Evolutionary conservation across 2,329 filamentous ascomycete species (phyloP).

Genomic region (Aspergillus tanneri): DNA sequence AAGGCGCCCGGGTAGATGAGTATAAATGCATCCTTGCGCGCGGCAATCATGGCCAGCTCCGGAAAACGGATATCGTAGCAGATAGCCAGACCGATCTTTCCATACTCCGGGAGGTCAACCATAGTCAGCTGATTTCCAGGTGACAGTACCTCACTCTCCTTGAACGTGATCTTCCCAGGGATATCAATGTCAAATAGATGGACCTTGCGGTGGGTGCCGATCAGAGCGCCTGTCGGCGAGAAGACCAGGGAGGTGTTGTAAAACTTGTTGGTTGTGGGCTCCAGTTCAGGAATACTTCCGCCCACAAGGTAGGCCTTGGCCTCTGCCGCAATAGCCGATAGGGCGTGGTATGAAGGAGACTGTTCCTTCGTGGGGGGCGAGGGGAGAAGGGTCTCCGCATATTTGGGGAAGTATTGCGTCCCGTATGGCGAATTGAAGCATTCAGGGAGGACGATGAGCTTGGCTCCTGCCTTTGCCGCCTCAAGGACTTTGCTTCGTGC

Average conservation of each 20-base stretch:
- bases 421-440: constrained; percentile 99
- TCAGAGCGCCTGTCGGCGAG: constrained; percentile 69
- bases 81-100: constrained; percentile 82
- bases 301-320: constrained; percentile 79
- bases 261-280: constrained; percentile 64
- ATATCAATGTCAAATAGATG: constrained; percentile 99
- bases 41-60: constrained; percentile 85
- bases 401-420: constrained; percentile 82
- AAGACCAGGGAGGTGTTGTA: constrained; percentile 93
- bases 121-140: constrained; percentile 83
- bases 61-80: constrained; percentile 99
- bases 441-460: constrained; percentile 89
- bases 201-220: constrained; percentile 89
- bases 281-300: constrained; percentile 86
- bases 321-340: constrained; percentile 76
- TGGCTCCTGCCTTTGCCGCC: constrained; percentile 72
- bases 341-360: constrained; percentile 81
- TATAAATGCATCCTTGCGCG: constrained; percentile 79
- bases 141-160: constrained; percentile 83
- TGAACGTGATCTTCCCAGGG: constrained; percentile 88
- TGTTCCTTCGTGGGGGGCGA: constrained; percentile 68
- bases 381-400: constrained; percentile 83
- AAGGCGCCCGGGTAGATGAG: constrained; percentile 96
- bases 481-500: constrained; percentile 80
- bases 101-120: constrained; percentile 83